These are phyloP conservation scores for Blastomyces emzantsi DNA, from an alignment of 2,329 filamentous ascomycete species.

Conservation along the genomic window DNA sequence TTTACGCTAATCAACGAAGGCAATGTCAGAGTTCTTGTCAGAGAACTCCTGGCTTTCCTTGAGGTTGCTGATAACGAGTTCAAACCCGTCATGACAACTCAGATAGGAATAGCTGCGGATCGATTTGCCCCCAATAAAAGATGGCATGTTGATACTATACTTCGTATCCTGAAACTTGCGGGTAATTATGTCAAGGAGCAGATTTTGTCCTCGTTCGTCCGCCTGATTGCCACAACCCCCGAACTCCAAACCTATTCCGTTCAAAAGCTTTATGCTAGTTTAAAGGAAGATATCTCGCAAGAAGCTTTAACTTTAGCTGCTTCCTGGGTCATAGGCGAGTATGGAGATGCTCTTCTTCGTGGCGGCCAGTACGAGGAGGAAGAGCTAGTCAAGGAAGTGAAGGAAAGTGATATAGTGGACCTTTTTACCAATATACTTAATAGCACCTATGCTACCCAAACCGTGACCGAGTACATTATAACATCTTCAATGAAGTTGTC, in stretches of 20 bases:
- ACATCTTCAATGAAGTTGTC: slow-evolving; percentile 93
- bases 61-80: slow-evolving; percentile 98
- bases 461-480: slow-evolving; percentile 90
- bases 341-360: slow-evolving; percentile 77
- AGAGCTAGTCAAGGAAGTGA: slow-evolving; percentile 72
- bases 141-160: slow-evolving; percentile 98
- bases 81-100: slow-evolving; percentile 95
- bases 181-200: slow-evolving; percentile 98
- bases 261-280: slow-evolving; percentile 80
- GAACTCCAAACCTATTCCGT: slow-evolving; percentile 95
- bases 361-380: slow-evolving; percentile 92
- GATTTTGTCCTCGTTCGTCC: slow-evolving; percentile 92
- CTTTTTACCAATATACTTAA: slow-evolving; percentile 87
- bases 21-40: slow-evolving; percentile 87
- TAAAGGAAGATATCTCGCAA: slow-evolving; percentile 96
- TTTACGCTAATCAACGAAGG: slow-evolving; percentile 97
- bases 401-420: slow-evolving; percentile 83
- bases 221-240: slow-evolving; percentile 86
- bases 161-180: slow-evolving; percentile 83
- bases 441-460: slow-evolving; percentile 87
- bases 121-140: slow-evolving; percentile 93
- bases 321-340: slow-evolving; percentile 97
- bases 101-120: slow-evolving; percentile 95
- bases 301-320: slow-evolving; percentile 89
- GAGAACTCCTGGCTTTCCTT: slow-evolving; percentile 87